These are phyloP conservation scores for Claviceps maximensis DNA, from an alignment of 2,329 filamentous ascomycete species.

Conservation along the genomic window DNA sequence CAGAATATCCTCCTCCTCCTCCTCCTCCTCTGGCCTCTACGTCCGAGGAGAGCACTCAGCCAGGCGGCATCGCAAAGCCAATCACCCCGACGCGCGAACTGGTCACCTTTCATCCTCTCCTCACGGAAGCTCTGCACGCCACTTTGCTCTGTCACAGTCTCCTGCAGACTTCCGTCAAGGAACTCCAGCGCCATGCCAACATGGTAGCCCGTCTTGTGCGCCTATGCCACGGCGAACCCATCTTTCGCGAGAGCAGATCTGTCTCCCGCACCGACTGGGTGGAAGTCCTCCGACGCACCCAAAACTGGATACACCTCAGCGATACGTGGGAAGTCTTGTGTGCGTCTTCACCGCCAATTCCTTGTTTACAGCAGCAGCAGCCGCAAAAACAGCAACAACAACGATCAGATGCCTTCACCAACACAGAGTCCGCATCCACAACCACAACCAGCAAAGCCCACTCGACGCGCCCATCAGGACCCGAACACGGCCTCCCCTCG, in stretches of 20 bases:
- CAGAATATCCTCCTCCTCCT: conserved; percentile 43
- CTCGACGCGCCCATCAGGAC: conserved; percentile 7
- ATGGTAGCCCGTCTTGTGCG: conserved; percentile 67
- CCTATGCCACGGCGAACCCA: conserved; percentile 65
- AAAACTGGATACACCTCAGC: conserved; percentile 53
- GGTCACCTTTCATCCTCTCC: conserved; percentile 63
- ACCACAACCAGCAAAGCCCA: conserved; percentile 1
- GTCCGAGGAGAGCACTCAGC: not conserved
- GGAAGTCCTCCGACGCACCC: conserved; percentile 53
- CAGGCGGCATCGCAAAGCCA: conserved; percentile 1
- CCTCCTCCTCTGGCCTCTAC: too few species aligned
- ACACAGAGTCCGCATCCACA: not conserved
- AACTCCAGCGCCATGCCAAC: conserved; percentile 65
- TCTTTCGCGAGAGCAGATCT: conserved; percentile 61
- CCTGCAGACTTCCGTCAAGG: conserved; percentile 63
- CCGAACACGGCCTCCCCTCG: not conserved
- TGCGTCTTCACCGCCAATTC: conserved; percentile 22
- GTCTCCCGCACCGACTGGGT: conserved; percentile 70
- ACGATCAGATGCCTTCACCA: too few species aligned
- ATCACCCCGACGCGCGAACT: conserved; percentile 20
- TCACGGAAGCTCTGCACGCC: conserved; percentile 67
- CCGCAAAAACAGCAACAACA: not conserved
- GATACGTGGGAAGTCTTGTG: conserved; percentile 61
- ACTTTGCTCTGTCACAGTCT: conserved; percentile 69
- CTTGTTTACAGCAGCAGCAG: not conserved